Conservation (phyloP, 2,329 filamentous ascomycete species). For the Aspergillus melleus region DNA sequence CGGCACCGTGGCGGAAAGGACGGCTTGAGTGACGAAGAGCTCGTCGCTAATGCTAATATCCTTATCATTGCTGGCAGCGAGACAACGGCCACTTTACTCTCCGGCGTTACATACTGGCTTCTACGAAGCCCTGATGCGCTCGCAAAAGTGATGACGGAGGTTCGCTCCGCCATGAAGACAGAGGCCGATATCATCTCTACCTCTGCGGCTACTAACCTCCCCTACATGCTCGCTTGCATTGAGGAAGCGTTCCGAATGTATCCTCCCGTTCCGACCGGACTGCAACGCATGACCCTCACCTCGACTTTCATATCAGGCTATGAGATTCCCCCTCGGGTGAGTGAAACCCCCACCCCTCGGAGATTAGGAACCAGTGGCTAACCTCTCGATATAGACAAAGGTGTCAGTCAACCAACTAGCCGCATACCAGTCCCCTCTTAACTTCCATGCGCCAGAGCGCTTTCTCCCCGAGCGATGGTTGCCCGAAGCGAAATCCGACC, state of each 20-base stretch:
- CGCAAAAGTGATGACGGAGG: conserved; percentile 37
- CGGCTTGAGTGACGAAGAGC: conserved; percentile 27
- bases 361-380: neutral
- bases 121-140: conserved; percentile 33
- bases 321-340: conserved; percentile 2
- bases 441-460: conserved; percentile 46
- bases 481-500: conserved; percentile 11
- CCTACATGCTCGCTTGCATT: conserved; percentile 43
- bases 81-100: conserved; percentile 48
- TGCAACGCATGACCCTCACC: conserved; percentile 14
- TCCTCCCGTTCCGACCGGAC: conserved; percentile 26
- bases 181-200: conserved; percentile 33
- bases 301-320: conserved; percentile 8
- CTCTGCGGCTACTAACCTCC: conserved; percentile 24
- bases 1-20: conserved; percentile 14
- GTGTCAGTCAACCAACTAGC: conserved; percentile 47
- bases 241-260: conserved; percentile 45
- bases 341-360: neutral
- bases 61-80: conserved; percentile 43
- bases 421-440: conserved; percentile 42
- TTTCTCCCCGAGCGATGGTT: conserved; percentile 54
- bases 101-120: conserved; percentile 45
- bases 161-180: conserved; percentile 31
- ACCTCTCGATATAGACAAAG: conserved; percentile 31
- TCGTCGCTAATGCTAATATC: conserved; percentile 34